A percentile compares a stretch with the other conserved stretches of the same genome.
Conservation (phyloP, 2,329 filamentous ascomycete species). For the Paecilomyces dactylethromorphus region DNA sequence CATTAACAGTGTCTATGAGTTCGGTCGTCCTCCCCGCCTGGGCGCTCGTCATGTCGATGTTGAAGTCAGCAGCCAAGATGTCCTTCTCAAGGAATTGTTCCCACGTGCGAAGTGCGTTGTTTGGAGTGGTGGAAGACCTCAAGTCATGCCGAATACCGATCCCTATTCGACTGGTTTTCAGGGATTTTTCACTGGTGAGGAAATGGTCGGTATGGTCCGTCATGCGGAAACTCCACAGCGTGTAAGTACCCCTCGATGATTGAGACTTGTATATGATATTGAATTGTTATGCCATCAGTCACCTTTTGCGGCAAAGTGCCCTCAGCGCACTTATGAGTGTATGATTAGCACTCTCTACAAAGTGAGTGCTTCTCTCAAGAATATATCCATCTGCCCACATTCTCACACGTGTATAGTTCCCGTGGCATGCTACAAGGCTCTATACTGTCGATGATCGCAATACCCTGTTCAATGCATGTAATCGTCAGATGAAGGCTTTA, state of each 20-base stretch:
- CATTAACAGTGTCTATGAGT: slow-evolving; percentile 27
- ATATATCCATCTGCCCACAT: slow-evolving; percentile 1
- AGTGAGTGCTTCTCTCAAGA: slow-evolving; percentile 19
- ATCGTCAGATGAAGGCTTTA: slow-evolving; percentile 61
- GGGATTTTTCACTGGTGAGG: slow-evolving; percentile 46
- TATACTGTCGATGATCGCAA: slow-evolving; percentile 44
- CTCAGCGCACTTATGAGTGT: slow-evolving; percentile 48
- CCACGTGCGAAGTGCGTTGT: slow-evolving; percentile 44
- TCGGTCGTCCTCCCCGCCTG: slow-evolving; percentile 36
- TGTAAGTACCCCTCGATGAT: slow-evolving; percentile 27
- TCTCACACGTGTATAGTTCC: slow-evolving; percentile 34
- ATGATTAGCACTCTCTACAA: slow-evolving; percentile 48
- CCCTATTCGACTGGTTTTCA: slow-evolving; percentile 44
- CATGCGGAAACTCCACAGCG: slow-evolving; percentile 44
- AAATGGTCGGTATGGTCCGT: slow-evolving; percentile 40
- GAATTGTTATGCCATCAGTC: slow-evolving; percentile 28
- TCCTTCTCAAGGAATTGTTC: slow-evolving; percentile 46
- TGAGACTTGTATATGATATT: not conserved
- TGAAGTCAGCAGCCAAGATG: slow-evolving; percentile 40
- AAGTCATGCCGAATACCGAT: slow-evolving; percentile 28
- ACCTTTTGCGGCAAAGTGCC: slow-evolving; percentile 43
- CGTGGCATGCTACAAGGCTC: slow-evolving; percentile 40
- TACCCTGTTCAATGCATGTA: slow-evolving; percentile 34
- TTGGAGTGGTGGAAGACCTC: slow-evolving; percentile 36
- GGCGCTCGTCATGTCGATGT: slow-evolving; percentile 44